These are phyloP conservation scores for Salix purpurea DNA, from an alignment of 345 rosid genomes.

Conservation along the genomic window DNA sequence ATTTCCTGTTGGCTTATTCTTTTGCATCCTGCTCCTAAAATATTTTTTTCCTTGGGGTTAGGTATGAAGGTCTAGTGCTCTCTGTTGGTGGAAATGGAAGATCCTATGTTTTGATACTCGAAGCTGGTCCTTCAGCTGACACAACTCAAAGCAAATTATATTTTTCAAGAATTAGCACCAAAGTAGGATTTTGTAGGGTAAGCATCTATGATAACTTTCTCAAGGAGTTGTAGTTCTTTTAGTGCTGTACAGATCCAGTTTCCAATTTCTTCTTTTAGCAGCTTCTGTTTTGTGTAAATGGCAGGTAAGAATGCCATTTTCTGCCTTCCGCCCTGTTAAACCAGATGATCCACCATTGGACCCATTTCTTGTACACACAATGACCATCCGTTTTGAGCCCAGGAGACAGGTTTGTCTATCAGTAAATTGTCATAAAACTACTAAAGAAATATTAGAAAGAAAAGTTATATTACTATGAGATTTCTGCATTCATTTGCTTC, in stretches of 20 bases:
- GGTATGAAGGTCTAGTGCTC: slow-evolving; percentile 88
- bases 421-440: neutral
- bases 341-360: slow-evolving; percentile 94
- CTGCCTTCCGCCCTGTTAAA: slow-evolving; percentile 87
- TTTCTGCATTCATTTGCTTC: neutral
- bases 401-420: slow-evolving; percentile 67
- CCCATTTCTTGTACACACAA: slow-evolving; percentile 86
- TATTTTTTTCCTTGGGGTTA: slow-evolving; percentile 21
- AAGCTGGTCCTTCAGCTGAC: slow-evolving; percentile 91
- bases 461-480: neutral
- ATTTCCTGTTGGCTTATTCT: neutral
- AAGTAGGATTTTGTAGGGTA: slow-evolving; percentile 93
- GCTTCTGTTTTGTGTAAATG: slow-evolving; percentile 4
- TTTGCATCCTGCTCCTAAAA: neutral
- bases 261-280: neutral
- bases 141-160: slow-evolving; percentile 80
- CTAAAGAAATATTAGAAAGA: neutral
- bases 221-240: too few relatives aligned
- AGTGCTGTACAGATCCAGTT: neutral
- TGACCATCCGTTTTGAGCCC: slow-evolving; percentile 96
- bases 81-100: slow-evolving; percentile 98
- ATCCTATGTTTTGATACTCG: slow-evolving; percentile 83
- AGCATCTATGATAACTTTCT: slow-evolving; percentile 14
- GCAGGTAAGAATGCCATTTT: slow-evolving; percentile 94
- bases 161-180: slow-evolving; percentile 84